phyloP scores from a whole-genome alignment of 495 filamentous ascomycete species.

The Penicillium pancosmium region DNA sequence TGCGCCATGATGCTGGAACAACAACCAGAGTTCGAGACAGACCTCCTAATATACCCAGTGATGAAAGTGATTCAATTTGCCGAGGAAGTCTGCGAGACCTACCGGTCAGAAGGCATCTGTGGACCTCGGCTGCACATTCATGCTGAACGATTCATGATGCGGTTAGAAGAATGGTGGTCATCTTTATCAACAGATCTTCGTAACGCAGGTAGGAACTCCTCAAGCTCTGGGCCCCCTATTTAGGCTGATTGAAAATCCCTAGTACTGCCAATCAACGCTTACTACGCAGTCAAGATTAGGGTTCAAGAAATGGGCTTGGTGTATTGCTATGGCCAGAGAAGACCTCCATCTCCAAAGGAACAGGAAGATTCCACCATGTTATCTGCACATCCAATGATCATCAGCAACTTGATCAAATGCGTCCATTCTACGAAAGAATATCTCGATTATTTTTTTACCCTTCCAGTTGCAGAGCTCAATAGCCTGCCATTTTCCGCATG shows the following conservation, averaged over 20 bases:
- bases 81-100: constrained; percentile 16
- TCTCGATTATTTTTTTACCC: constrained; percentile 10
- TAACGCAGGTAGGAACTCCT: background rate
- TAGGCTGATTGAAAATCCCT: background rate
- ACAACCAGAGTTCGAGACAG: constrained; percentile 16
- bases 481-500: constrained; percentile 14
- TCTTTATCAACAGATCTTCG: constrained; percentile 17
- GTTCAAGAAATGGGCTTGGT: constrained; percentile 25
- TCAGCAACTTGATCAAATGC: constrained; percentile 5
- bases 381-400: constrained; percentile 14
- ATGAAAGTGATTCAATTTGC: constrained; percentile 15
- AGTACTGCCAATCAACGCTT: constrained; percentile 16
- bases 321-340: constrained; percentile 20
- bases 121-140: constrained; percentile 11
- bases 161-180: constrained; percentile 23
- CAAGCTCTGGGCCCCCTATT: background rate
- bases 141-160: constrained; percentile 19
- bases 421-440: background rate
- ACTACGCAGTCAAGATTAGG: constrained; percentile 17
- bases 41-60: constrained; percentile 15
- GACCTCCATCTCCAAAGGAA: constrained; percentile 10
- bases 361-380: constrained; percentile 13
- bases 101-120: constrained; percentile 11
- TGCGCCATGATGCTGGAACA: constrained; percentile 16
- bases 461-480: constrained; percentile 6